A percentile compares a stretch with the other conserved stretches of the same genome.
Evolutionary conservation across 768 basidiomycete species (phyloP).

Genomic region (Macrolepiota dolichaula): DNA sequence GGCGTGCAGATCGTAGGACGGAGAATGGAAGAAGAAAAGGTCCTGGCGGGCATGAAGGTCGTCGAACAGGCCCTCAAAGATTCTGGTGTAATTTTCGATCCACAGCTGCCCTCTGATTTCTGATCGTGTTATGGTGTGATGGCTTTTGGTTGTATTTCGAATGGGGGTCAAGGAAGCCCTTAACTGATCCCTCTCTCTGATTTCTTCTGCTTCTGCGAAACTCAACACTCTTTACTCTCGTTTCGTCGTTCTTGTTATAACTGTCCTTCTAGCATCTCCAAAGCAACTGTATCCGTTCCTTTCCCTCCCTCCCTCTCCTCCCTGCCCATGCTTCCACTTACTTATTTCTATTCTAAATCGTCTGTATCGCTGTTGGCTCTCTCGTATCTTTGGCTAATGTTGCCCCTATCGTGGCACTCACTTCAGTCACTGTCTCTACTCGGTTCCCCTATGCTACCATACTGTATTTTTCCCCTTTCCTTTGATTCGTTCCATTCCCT

Average conservation of each 20-base stretch:
- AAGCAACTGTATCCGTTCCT: background rate
- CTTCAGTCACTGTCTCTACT: background rate
- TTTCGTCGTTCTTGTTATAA: background rate
- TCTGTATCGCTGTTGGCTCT: background rate
- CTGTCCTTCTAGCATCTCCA: background rate
- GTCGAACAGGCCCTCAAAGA: slow-evolving; percentile 32
- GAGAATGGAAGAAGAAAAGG: slow-evolving; percentile 70
- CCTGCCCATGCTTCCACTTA: background rate
- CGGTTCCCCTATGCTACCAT: background rate
- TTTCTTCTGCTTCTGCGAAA: background rate
- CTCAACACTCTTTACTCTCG: background rate
- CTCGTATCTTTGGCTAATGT: background rate
- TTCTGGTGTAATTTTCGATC: background rate
- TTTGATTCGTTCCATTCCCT: too few relatives aligned
- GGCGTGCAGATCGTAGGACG: slow-evolving; percentile 64
- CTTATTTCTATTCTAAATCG: slow-evolving; percentile 1
- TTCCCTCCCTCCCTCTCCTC: background rate
- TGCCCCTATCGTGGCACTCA: background rate
- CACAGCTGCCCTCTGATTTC: background rate
- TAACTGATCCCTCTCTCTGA: background rate
- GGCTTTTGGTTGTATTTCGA: background rate
- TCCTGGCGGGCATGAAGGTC: slow-evolving; percentile 65
- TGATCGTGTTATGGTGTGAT: background rate
- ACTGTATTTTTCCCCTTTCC: background rate
- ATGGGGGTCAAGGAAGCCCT: slow-evolving; percentile 1